Evolutionary conservation across 140 eudicot species (phyloP).

Genomic region (Flaveria floridana): DNA sequence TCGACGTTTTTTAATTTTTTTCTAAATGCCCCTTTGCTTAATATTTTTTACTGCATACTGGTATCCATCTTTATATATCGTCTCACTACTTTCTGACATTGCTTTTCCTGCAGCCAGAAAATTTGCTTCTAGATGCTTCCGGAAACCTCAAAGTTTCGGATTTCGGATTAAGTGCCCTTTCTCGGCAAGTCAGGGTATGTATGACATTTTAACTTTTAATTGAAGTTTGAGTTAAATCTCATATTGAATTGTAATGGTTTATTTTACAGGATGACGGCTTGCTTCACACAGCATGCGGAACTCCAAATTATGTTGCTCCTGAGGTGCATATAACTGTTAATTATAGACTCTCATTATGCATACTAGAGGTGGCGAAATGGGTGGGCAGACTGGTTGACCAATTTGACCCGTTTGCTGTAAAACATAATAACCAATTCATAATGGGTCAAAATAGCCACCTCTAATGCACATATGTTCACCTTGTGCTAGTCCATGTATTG

Average conservation of each 20-base stretch:
- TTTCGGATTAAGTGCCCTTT: constrained; percentile 91
- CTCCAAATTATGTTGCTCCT: constrained; percentile 96
- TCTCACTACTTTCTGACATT: constrained; percentile 19
- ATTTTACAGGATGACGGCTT: constrained; percentile 82
- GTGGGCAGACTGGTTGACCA: background rate
- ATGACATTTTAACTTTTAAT: background rate
- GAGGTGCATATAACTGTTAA: constrained; percentile 52
- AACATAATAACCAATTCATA: background rate
- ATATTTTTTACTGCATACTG: background rate
- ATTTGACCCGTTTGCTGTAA: background rate
- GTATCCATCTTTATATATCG: background rate
- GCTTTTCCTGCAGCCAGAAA: constrained; percentile 67
- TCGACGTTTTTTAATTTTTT: background rate
- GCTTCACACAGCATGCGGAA: constrained; percentile 94
- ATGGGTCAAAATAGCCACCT: background rate
- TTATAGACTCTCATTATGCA: constrained; percentile 14
- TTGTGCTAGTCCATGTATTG: background rate
- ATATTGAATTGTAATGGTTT: background rate
- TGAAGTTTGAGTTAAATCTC: background rate
- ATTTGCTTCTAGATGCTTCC: constrained; percentile 72
- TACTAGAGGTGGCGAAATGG: background rate
- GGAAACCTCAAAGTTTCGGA: constrained; percentile 97
- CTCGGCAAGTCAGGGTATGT: constrained; percentile 86
- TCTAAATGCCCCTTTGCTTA: background rate
- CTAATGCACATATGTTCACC: background rate